phyloP scores from a whole-genome alignment of 2,329 filamentous ascomycete genomes.

The Salinomyces thailandicus region DNA sequence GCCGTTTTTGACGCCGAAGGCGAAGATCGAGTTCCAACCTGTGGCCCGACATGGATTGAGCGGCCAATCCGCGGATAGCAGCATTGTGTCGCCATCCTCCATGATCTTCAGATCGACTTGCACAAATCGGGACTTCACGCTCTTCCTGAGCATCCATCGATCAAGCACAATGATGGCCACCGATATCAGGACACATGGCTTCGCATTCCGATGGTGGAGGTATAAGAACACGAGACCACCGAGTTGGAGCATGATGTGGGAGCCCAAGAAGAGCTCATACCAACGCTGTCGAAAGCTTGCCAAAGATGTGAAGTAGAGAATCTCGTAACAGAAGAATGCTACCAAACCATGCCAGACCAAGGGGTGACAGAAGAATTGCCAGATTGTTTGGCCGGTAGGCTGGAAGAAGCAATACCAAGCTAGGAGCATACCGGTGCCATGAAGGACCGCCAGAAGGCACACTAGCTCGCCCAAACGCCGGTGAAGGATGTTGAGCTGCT shows the following conservation, averaged over 20 bases:
- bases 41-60: conserved; percentile 11
- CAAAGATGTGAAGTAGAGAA: conserved; percentile 53
- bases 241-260: conserved; percentile 49
- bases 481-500: conserved; percentile 56
- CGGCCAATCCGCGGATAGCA: conserved; percentile 38
- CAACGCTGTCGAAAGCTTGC: conserved; percentile 48
- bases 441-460: conserved; percentile 49
- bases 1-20: conserved; percentile 29
- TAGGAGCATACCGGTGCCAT: conserved; percentile 44
- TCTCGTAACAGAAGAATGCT: conserved; percentile 48
- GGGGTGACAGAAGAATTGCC: conserved; percentile 41
- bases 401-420: conserved; percentile 44
- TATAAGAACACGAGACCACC: conserved; percentile 47
- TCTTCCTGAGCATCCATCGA: conserved; percentile 46
- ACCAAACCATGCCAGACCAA: conserved; percentile 45
- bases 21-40: conserved; percentile 9
- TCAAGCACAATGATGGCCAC: conserved; percentile 49
- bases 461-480: conserved; percentile 52
- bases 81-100: conserved; percentile 47
- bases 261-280: conserved; percentile 53
- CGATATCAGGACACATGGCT: conserved; percentile 44
- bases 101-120: conserved; percentile 44
- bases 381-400: conserved; percentile 34
- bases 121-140: conserved; percentile 40
- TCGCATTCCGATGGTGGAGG: conserved; percentile 46